A percentile compares a stretch with the other conserved stretches of the same genome.
phyloP scores from a whole-genome alignment of 148 eudicot species.

The Fagopyrum homotropicum region DNA sequence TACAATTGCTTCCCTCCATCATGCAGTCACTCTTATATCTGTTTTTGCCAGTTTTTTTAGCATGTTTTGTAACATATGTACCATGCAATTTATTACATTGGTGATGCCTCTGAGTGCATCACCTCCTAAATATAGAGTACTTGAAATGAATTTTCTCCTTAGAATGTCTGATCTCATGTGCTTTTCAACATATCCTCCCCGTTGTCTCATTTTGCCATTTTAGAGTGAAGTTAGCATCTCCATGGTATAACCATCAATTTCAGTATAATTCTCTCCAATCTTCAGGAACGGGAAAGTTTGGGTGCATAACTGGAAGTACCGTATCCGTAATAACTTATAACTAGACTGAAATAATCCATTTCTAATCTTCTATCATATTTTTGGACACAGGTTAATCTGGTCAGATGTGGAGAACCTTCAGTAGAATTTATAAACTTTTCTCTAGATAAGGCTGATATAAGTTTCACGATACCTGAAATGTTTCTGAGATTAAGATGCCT shows the following conservation, averaged over 20 bases:
- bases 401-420: background rate
- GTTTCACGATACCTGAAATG: background rate
- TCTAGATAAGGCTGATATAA: background rate
- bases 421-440: background rate
- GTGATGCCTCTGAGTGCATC: background rate
- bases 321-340: background rate
- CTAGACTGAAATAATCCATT: background rate
- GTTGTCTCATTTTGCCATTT: background rate
- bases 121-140: background rate
- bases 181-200: background rate
- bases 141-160: background rate
- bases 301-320: background rate
- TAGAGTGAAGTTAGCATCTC: background rate
- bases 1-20: slow-evolving; percentile 17
- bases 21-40: background rate
- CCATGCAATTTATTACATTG: background rate
- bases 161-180: background rate
- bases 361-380: background rate
- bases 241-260: too few species aligned
- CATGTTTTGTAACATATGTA: background rate
- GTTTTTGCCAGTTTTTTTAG: background rate
- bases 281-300: slow-evolving; percentile 2
- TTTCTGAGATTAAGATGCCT: background rate
- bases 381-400: background rate
- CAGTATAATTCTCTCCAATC: background rate